Evolutionary conservation across 352 stramenopile genomes (phyloP).

Genomic region (Phytophthora rubi): DNA sequence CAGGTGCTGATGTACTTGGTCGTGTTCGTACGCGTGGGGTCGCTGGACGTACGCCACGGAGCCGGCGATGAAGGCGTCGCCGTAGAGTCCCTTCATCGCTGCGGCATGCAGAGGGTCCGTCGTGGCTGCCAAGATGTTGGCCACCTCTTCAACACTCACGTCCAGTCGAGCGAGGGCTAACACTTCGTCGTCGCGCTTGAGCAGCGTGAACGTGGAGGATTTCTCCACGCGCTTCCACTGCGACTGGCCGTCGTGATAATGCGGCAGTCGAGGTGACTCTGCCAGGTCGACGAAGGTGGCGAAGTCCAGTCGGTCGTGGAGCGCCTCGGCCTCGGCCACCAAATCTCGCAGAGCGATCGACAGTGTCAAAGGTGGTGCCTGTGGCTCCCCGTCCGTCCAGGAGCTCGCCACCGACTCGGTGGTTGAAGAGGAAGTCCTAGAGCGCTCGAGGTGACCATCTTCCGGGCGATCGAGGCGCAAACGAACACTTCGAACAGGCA

Average conservation of each 20-base stretch:
- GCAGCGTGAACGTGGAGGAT: constrained; percentile 24
- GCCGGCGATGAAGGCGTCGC: constrained; percentile 40
- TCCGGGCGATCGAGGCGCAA: constrained; percentile 6
- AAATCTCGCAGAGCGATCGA: constrained; percentile 21
- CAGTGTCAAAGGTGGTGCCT: constrained; percentile 20
- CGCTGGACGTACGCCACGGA: constrained; percentile 34
- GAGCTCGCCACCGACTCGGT: constrained; percentile 12
- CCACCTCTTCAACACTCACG: constrained; percentile 43
- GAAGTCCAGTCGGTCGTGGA: constrained; percentile 32
- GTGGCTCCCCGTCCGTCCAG: constrained; percentile 26
- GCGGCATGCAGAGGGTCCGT: constrained; percentile 27
- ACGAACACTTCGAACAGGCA: constrained; percentile 14
- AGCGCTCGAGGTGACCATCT: not conserved
- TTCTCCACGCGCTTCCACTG: constrained; percentile 35
- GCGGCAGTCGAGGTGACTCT: constrained; percentile 16
- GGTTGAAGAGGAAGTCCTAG: constrained; percentile 9
- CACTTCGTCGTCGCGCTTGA: constrained; percentile 36
- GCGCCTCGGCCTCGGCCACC: constrained; percentile 22
- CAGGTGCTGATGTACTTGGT: constrained; percentile 21
- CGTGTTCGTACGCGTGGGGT: constrained; percentile 1
- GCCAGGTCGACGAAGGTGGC: constrained; percentile 22
- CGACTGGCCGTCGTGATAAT: constrained; percentile 12
- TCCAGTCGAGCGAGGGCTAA: constrained; percentile 32
- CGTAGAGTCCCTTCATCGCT: constrained; percentile 45
- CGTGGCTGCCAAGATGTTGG: constrained; percentile 25